Base-by-base conservation (phyloP, 495 filamentous ascomycete genomes). In the Friedmanniomyces simplex region DNA sequence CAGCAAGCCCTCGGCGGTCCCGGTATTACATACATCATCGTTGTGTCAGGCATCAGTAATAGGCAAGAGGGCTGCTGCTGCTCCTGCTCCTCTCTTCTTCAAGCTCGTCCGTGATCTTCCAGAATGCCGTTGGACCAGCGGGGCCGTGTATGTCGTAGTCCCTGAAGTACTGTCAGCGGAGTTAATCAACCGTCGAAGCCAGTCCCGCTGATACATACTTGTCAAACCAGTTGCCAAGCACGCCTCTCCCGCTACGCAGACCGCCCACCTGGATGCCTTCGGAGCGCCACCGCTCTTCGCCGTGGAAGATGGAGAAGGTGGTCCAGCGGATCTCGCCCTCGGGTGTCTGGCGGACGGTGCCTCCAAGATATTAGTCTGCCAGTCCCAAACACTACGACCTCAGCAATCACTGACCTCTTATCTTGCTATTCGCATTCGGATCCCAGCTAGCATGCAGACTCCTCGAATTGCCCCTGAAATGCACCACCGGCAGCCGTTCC, bases 261-360 rank as follows among this genome's bases (percentile, higher is more conserved):
- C 83, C 83, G 10, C 83, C 83, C 18, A 86, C 58, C 68, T 87
- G 83, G 1, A 87, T 72, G 11, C 81, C 77, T 69, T 87, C 83
- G 63, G 80, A 83, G 4, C 74, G 71, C 83, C 83, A 87, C 18
- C 81, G 65, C 64, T 84, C 79, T 55, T 80, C 74, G 20, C 76
- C 82, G 50, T 75, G 66, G 54, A 82, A 83, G 20, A 85, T 73
- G 1, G 80, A 83, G 52, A 77, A 78, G 0, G 77, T 79, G 7
- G 80, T 85, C 83, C 83, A 87, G 26, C 82, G 72, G 16, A 87
- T 78, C 59, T 86, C 83, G 13, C 82, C 82, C 55, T 83, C 74
- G 7, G 71, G 74, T 5, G 82, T 87, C 51, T 80, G 63, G 18
- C 76, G 68, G 3, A 80, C 82, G 8, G 68, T 71, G 0, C 82